phyloP scores from a whole-genome alignment of 352 stramenopile genomes.

The Elongisporangium senticosum region DNA sequence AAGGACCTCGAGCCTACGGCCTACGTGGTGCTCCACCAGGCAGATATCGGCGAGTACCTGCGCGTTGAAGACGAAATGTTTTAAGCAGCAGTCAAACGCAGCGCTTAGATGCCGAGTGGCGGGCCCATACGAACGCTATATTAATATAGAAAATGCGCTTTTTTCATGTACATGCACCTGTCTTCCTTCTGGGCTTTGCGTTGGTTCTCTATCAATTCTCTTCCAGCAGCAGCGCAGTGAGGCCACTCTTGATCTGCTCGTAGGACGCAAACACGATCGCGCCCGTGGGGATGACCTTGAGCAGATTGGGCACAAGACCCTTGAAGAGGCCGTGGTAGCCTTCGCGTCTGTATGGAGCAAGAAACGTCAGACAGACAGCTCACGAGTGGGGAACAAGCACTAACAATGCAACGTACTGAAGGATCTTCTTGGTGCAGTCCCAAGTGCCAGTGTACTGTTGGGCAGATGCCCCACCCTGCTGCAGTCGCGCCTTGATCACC shows the following conservation, averaged over 20 bases:
- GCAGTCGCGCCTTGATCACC: conserved; percentile 95
- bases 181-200: not conserved
- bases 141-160: conserved; percentile 3
- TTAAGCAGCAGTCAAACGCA: conserved; percentile 40
- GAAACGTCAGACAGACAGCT: not conserved
- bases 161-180: conserved; percentile 1
- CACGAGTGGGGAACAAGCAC: not conserved
- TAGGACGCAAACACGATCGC: conserved; percentile 93
- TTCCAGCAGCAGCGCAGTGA: conserved; percentile 45
- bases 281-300: conserved; percentile 95
- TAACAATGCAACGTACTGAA: conserved; percentile 31
- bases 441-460: conserved; percentile 89
- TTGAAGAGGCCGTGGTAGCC: conserved; percentile 94
- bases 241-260: conserved; percentile 66
- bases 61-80: conserved; percentile 97
- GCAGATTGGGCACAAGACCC: conserved; percentile 91
- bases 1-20: conserved; percentile 95
- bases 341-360: conserved; percentile 59
- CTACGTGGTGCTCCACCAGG: conserved; percentile 98
- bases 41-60: conserved; percentile 99
- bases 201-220: conserved; percentile 26
- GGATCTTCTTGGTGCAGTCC: conserved; percentile 87
- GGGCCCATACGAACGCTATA: conserved; percentile 1
- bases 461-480: conserved; percentile 82
- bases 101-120: not conserved